These are phyloP conservation scores for Kwoniella sp. DNA, from an alignment of 768 basidiomycete genomes.

Conservation along the genomic window DNA sequence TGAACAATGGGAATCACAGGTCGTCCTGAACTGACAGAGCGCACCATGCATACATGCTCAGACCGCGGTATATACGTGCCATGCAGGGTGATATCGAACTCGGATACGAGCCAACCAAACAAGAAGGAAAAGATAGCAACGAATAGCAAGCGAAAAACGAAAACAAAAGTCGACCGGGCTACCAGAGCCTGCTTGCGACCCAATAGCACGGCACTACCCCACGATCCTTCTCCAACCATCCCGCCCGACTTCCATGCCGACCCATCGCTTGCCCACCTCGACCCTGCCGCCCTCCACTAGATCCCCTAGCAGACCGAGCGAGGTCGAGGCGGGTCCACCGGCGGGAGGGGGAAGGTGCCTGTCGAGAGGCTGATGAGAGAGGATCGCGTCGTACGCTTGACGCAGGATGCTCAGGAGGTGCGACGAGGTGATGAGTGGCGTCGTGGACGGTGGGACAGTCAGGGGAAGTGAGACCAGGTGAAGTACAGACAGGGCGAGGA, in stretches of 20 bases:
- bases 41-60: no score
- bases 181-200: no score
- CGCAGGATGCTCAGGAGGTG: slow-evolving; percentile 37
- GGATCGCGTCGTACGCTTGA: slow-evolving; percentile 34
- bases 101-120: no score
- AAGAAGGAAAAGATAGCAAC: no score
- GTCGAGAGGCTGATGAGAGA: slow-evolving; percentile 31
- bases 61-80: no score
- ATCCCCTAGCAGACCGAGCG: slow-evolving; percentile 25
- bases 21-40: no score
- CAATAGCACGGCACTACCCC: no score
- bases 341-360: not conserved
- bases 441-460: slow-evolving; percentile 29
- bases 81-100: no score
- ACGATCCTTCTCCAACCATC: slow-evolving; percentile 36
- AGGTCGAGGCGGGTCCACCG: not conserved
- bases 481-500: slow-evolving; percentile 35
- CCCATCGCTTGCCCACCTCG: slow-evolving; percentile 18
- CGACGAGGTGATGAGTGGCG: slow-evolving; percentile 7
- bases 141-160: no score
- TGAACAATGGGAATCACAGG: no score
- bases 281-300: slow-evolving; percentile 33
- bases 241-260: slow-evolving; percentile 26
- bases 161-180: no score
- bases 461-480: slow-evolving; percentile 32